These are phyloP conservation scores for Yamadazyma dushanensis DNA, from an alignment of 1,139 yeast species.

Conservation along the genomic window DNA sequence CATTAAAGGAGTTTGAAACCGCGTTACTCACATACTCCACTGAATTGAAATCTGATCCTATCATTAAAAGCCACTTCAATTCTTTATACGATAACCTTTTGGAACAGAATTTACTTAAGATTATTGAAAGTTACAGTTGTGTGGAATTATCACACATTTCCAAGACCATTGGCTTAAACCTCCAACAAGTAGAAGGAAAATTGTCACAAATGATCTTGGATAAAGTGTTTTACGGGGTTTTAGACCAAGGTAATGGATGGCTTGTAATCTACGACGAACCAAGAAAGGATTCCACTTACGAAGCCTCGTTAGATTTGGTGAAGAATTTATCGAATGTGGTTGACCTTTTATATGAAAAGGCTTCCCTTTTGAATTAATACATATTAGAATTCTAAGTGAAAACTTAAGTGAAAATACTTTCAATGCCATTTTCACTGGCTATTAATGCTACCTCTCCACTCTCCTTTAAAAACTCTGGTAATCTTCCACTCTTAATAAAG, in stretches of 20 bases:
- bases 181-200: constrained; percentile 90
- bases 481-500: constrained; percentile 59
- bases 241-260: constrained; percentile 99
- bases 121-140: constrained; percentile 93
- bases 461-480: constrained; percentile 59
- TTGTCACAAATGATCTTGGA: constrained; percentile 95
- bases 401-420: constrained; percentile 32
- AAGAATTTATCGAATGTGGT: constrained; percentile 87
- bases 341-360: constrained; percentile 91
- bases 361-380: constrained; percentile 64
- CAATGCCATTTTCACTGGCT: constrained; percentile 39
- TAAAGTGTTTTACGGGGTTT: constrained; percentile 89
- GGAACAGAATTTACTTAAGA: constrained; percentile 90
- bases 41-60: constrained; percentile 83
- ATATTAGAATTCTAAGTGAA: background rate
- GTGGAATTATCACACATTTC: constrained; percentile 92
- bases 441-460: constrained; percentile 59
- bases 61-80: constrained; percentile 88
- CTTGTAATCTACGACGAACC: constrained; percentile 89
- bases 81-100: constrained; percentile 90
- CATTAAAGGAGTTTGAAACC: constrained; percentile 85
- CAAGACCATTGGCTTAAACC: constrained; percentile 81
- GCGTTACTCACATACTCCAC: constrained; percentile 68
- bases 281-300: constrained; percentile 83
- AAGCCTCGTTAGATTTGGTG: constrained; percentile 81